phyloP scores from a whole-genome alignment of 2,329 filamentous ascomycete species.

The Exophiala spinifera region DNA sequence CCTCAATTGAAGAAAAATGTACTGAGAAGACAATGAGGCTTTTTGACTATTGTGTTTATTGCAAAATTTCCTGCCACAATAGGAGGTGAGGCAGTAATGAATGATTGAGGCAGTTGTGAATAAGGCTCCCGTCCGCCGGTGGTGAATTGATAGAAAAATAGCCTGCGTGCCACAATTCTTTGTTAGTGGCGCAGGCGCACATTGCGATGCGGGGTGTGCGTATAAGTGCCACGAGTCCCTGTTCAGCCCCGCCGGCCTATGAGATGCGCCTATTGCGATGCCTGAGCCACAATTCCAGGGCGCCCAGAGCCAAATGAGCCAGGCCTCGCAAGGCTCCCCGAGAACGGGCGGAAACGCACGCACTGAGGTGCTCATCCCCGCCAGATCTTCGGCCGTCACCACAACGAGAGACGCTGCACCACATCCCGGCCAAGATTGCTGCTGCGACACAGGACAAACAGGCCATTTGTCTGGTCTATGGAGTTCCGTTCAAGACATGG shows the following conservation, averaged over 20 bases:
- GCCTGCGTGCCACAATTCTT: neutral
- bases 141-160: neutral
- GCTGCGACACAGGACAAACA: neutral
- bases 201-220: neutral
- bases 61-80: neutral
- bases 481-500: slow-evolving; percentile 1
- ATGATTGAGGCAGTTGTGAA: neutral
- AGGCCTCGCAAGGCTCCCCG: neutral
- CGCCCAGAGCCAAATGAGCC: neutral
- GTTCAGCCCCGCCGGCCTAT: neutral
- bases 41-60: neutral
- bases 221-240: neutral
- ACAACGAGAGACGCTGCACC: neutral
- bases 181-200: neutral
- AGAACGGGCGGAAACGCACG: neutral
- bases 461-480: neutral
- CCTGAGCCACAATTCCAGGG: slow-evolving; percentile 11
- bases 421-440: neutral
- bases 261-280: neutral
- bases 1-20: neutral
- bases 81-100: neutral
- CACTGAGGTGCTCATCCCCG: neutral
- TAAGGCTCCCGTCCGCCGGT: neutral
- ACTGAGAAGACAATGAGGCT: neutral
- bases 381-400: neutral